These are phyloP conservation scores for Sclerotinia nivalis DNA, from an alignment of 2,329 filamentous ascomycete species.

Conservation along the genomic window DNA sequence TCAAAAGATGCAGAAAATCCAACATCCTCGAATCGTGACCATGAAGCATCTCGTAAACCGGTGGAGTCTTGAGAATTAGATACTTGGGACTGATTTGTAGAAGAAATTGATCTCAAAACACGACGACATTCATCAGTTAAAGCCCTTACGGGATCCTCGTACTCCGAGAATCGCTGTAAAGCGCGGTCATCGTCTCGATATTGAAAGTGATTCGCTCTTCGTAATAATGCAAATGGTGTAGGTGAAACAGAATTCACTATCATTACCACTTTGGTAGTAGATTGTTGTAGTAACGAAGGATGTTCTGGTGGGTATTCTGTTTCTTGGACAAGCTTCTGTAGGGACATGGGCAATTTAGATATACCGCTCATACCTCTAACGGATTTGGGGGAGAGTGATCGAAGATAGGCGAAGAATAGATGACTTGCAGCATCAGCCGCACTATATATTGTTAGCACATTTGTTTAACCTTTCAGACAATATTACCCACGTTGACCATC, in stretches of 20 bases:
- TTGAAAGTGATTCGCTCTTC: constrained; percentile 91
- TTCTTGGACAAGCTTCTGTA: constrained; percentile 86
- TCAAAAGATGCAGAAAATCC: constrained; percentile 80
- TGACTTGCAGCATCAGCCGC: constrained; percentile 95
- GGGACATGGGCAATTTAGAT: constrained; percentile 80
- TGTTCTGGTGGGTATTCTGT: constrained; percentile 90
- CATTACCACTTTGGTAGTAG: constrained; percentile 91
- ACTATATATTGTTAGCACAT: constrained; percentile 47
- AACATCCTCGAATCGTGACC: constrained; percentile 95
- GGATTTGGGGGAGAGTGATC: constrained; percentile 81
- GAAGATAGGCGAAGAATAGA: constrained; percentile 94
- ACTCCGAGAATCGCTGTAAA: constrained; percentile 83
- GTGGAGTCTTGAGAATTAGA: constrained; percentile 71
- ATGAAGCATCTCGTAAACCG: constrained; percentile 79
- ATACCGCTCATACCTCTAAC: constrained; percentile 72
- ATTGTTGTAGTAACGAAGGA: constrained; percentile 73
- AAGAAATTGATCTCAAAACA: constrained; percentile 85
- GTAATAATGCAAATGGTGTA: constrained; percentile 86
- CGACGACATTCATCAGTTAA: constrained; percentile 92
- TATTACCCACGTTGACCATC: constrained; percentile 71
- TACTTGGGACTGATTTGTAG: constrained; percentile 80
- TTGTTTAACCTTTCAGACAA: not conserved
- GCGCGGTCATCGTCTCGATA: constrained; percentile 86
- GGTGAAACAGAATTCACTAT: constrained; percentile 94
- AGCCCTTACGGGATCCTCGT: constrained; percentile 83